Conservation (phyloP, 148 eudicot genomes). For the Rhododendron ferrugineum region DNA sequence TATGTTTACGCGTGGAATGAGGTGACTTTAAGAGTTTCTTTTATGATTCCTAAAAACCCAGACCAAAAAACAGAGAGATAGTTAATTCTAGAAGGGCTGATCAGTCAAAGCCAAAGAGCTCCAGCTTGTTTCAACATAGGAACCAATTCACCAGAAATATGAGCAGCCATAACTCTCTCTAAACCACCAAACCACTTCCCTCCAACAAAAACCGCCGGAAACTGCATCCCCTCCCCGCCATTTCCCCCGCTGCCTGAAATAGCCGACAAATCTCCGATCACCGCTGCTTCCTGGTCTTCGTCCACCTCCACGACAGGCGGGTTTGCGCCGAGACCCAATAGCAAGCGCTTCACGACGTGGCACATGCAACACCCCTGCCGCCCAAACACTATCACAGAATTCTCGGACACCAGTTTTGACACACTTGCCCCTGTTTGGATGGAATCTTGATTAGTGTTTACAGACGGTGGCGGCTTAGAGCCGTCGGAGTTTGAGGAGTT, state of each 20-base stretch:
- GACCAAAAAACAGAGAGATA: neutral
- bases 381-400: constrained; percentile 62
- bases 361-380: constrained; percentile 76
- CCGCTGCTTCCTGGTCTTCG: constrained; percentile 26
- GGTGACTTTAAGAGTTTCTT: no score
- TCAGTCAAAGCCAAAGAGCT: constrained; percentile 66
- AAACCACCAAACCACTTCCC: constrained; percentile 76
- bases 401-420: constrained; percentile 42
- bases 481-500: constrained; percentile 9
- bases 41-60: neutral
- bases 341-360: constrained; percentile 58
- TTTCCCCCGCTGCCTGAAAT: neutral
- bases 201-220: constrained; percentile 74
- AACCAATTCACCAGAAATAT: constrained; percentile 79
- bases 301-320: constrained; percentile 53
- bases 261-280: constrained; percentile 23
- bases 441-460: neutral
- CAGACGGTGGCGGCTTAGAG: neutral
- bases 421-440: neutral
- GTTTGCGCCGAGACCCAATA: constrained; percentile 63
- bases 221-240: constrained; percentile 20
- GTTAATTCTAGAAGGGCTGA: neutral
- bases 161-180: constrained; percentile 64
- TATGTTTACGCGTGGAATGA: no score
- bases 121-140: constrained; percentile 68